A percentile compares a stretch with the other conserved stretches of the same genome.
Evolutionary conservation across 805 yeast genomes (phyloP).

Genomic region (Wickerhamia fluorescens): DNA sequence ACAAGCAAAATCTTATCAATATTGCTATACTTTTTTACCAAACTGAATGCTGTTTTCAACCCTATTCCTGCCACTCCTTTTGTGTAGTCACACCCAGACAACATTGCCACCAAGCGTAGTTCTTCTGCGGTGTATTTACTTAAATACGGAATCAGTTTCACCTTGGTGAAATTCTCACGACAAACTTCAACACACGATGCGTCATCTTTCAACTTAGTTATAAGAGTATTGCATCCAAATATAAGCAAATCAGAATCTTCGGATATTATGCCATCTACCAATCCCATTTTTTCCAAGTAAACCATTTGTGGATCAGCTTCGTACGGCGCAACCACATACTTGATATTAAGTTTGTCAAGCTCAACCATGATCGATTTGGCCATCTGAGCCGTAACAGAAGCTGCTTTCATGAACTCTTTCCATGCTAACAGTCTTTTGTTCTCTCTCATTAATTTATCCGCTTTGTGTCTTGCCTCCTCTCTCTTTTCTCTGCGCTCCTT

Average conservation of each 20-base stretch:
- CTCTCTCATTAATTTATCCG: constrained; percentile 39
- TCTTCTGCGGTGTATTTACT: constrained; percentile 47
- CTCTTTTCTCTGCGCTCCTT: constrained; percentile 52
- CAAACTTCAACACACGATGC: constrained; percentile 66
- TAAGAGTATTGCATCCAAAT: constrained; percentile 71
- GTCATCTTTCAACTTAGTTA: constrained; percentile 78
- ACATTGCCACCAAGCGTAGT: constrained; percentile 68
- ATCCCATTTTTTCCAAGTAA: constrained; percentile 64
- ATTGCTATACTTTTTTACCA: constrained; percentile 44
- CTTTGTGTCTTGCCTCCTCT: constrained; percentile 49
- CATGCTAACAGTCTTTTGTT: constrained; percentile 60
- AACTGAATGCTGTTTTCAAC: constrained; percentile 60
- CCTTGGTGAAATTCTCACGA: constrained; percentile 44
- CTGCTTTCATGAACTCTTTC: constrained; percentile 66
- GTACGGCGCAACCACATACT: constrained; percentile 89
- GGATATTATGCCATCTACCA: constrained; percentile 79
- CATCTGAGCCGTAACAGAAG: constrained; percentile 86
- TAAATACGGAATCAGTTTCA: constrained; percentile 44
- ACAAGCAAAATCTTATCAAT: constrained; percentile 52
- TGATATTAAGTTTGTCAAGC: constrained; percentile 49
- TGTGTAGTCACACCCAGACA: constrained; percentile 97
- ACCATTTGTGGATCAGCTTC: constrained; percentile 99
- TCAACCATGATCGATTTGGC: constrained; percentile 78
- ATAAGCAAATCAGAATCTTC: constrained; percentile 92
- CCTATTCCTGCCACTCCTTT: constrained; percentile 82